phyloP scores from a whole-genome alignment of 2,329 filamentous ascomycete genomes.

The Xylariaceae sp. region DNA sequence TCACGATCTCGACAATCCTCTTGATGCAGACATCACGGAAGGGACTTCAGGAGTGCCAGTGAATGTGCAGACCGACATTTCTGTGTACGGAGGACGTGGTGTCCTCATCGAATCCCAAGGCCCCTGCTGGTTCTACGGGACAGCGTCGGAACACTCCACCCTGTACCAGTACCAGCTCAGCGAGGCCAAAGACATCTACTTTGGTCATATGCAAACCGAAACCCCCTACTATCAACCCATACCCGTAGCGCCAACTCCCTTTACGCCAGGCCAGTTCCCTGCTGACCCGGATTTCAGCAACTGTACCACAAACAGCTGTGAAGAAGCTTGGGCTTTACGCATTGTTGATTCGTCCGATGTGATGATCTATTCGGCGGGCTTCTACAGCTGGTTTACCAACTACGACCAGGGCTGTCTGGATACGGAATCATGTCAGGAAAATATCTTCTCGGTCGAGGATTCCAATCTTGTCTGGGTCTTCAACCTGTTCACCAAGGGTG shows the following conservation, averaged over 20 bases:
- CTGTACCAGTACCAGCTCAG: conserved; percentile 51
- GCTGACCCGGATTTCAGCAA: conserved; percentile 51
- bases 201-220: conserved; percentile 41
- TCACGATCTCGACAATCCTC: too few relatives aligned
- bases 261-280: too few relatives aligned
- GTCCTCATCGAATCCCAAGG: conserved; percentile 31
- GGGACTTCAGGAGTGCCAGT: too few relatives aligned
- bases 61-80: too few relatives aligned
- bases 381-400: too few relatives aligned
- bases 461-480: too few relatives aligned
- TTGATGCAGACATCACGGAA: neutral
- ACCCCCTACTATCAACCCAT: conserved; percentile 40
- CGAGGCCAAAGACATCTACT: conserved; percentile 45
- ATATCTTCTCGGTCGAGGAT: too few relatives aligned
- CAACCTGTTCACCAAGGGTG: too few relatives aligned
- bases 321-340: conserved; percentile 56
- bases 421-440: too few relatives aligned
- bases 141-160: conserved; percentile 46
- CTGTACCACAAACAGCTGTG: conserved; percentile 41
- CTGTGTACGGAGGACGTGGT: too few relatives aligned
- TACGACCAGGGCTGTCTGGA: too few relatives aligned
- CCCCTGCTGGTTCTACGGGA: conserved; percentile 39
- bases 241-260: too few relatives aligned
- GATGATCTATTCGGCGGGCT: conserved; percentile 47
- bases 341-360: conserved; percentile 48